Percentiles rank a stretch among this genome's conserved stretches.
Evolutionary conservation across 495 filamentous ascomycete species (phyloP).

Genomic region (Tuber microsphaerosporum): DNA sequence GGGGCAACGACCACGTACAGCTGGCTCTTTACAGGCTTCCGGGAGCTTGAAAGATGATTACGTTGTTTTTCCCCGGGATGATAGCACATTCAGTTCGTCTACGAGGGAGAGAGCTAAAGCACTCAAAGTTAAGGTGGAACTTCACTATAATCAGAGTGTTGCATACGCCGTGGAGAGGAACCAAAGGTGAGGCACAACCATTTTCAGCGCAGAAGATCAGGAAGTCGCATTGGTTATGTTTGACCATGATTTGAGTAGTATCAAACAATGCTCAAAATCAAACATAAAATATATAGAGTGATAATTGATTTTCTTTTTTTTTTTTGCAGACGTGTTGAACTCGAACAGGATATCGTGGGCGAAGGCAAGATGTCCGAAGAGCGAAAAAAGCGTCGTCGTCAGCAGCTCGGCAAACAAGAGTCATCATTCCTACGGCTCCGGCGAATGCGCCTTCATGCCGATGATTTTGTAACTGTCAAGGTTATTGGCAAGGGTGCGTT

Average conservation of each 20-base stretch:
- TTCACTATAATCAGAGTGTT: slow-evolving; percentile 47
- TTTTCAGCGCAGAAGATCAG: slow-evolving; percentile 48
- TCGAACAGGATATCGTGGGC: slow-evolving; percentile 66
- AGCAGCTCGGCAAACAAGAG: slow-evolving; percentile 72
- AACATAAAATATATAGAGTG: too few relatives aligned
- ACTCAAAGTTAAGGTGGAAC: slow-evolving; percentile 43
- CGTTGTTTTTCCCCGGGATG: slow-evolving; percentile 53
- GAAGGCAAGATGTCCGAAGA: slow-evolving; percentile 61
- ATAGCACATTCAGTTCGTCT: slow-evolving; percentile 32
- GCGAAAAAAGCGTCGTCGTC: slow-evolving; percentile 69
- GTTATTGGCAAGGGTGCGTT: slow-evolving; percentile 99
- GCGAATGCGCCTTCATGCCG: slow-evolving; percentile 79
- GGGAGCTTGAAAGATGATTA: slow-evolving; percentile 48
- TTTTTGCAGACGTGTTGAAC: slow-evolving; percentile 66
- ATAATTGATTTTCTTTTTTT: slow-evolving; percentile 5
- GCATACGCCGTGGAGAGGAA: slow-evolving; percentile 61
- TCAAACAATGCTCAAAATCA: too few relatives aligned
- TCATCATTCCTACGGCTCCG: slow-evolving; percentile 88
- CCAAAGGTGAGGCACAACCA: slow-evolving; percentile 60
- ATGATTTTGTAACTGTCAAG: slow-evolving; percentile 92
- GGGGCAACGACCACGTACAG: slow-evolving; percentile 73
- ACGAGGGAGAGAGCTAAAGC: slow-evolving; percentile 45
- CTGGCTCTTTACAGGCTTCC: slow-evolving; percentile 58
- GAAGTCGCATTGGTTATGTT: background rate
- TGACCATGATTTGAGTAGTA: slow-evolving; percentile 9